Base-by-base conservation (phyloP, 1,284 basidiomycete species). In the Wallemia mellicola region DNA sequence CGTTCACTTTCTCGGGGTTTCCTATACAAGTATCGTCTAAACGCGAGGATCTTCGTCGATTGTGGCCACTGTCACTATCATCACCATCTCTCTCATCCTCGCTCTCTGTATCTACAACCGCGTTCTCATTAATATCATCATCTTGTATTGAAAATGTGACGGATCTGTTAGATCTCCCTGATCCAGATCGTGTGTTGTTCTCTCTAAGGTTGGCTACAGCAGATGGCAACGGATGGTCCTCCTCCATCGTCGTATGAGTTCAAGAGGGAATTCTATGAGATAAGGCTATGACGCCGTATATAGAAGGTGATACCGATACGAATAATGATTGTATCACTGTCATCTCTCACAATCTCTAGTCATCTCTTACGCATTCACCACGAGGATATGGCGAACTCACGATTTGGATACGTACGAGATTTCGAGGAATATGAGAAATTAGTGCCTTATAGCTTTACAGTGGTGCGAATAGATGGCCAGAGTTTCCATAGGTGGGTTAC, bases 391-490 rank as follows among this genome's bases (percentile, higher is more conserved):
- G 89, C 92, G 24, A 86, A 86, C 63, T 84, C 86, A 14, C 82
- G 79, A 66, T 98, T 82, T 66, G 82, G 83, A 58, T 95, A 98
- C 69, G 92, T 96, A 26, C 79, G 81, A 63, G 77, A 77, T 58
- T 96, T 85, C 67, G 92, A 99, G 71, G 78, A 87, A 0, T 82
- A 86, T 1, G 92, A 99, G 69, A 74, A 78, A 0, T 74, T 94
- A 7, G 72, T 96, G 1, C 91, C 86, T 0, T 80, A 78, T 15
- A 86, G 85, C 7, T 92, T 80, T 71, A 77, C 94, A 64, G 74
- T 96, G 32, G 77, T 91, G 59, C 79, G 92, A 2, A 72, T 99
- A 55, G 92, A 99, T 67, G 92, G 92, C 0, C 86, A 88, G 65
- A 82, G 84, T 0, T 99, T 99, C 68, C 91, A 96, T 73, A 80